A percentile compares a stretch with the other conserved stretches of the same genome.
These are phyloP conservation scores for Conringia planisiliqua DNA, from an alignment of 345 rosid species.

Conservation along the genomic window DNA sequence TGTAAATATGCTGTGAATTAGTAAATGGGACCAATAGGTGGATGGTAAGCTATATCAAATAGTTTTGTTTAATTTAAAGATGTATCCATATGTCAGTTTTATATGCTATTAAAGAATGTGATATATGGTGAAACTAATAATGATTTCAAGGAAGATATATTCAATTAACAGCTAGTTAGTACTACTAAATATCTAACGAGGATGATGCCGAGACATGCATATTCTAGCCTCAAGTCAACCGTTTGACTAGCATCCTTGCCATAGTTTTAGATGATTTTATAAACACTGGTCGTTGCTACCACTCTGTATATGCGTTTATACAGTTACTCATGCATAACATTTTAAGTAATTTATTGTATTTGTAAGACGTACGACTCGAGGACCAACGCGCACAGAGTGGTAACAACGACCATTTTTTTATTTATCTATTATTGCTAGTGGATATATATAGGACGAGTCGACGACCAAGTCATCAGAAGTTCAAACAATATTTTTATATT, in stretches of 20 bases:
- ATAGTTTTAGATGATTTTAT: not conserved
- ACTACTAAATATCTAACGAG: not conserved
- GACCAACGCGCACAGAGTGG: not conserved
- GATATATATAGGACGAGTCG: not conserved
- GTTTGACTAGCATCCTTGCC: not conserved
- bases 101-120: not conserved
- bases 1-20: not conserved
- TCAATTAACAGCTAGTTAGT: not conserved
- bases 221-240: not conserved
- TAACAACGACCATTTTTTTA: not conserved
- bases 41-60: not conserved
- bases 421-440: not conserved
- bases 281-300: not conserved
- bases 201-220: not conserved
- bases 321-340: not conserved
- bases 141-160: not conserved
- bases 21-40: constrained; percentile 5
- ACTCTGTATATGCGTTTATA: not conserved
- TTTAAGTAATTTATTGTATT: not conserved
- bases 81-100: constrained; percentile 1
- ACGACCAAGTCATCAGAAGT: not conserved
- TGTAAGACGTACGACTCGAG: too few species aligned
- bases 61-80: not conserved
- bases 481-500: not conserved
- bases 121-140: not conserved